Evolutionary conservation across 495 filamentous ascomycete genomes (phyloP), one percentile per base, ranked within the genome.

Genomic region (Lasiosphaeria hispida): DNA sequence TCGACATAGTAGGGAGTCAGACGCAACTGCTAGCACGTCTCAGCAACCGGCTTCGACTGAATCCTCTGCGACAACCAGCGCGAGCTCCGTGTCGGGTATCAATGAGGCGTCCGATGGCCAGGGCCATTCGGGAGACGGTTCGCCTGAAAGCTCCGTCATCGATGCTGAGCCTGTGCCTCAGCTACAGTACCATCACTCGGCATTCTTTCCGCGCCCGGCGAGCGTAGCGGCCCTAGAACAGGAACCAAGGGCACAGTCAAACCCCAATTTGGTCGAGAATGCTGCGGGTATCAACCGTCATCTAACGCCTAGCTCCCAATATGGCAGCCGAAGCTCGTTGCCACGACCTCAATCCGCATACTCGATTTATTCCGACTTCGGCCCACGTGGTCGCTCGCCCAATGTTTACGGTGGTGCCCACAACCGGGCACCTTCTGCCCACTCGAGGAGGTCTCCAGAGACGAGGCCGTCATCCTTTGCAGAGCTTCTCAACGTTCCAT

Each of bases 401-500:
- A 68, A 72, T 13, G 82, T 82, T 53, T 77, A 74, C 63, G 75
- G 72, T 10, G 70, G 60, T 7, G 55, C 56, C 40, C 75, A 71
- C 53, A 78, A 69, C 14, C 83, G 84, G 4, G 77, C 80, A 5
- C 79, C 84, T 6, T 88, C 87, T 1, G 74, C 80, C 8, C 79
- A 87, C 41, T 88, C 85, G 5, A 77, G 80, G 49, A 80, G 77
- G 36, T 93, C 93, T 7, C 87, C 91, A 5, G 90, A 94, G 54
- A 85, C 77, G 37, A 80, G 94, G 42, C 86, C 90, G 1, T 73
- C 83, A 11, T 96, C 94, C 0, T 95, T 92, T 69, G 79, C 92
- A 17, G 91, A 97, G 67, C 77, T 97, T 11, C 80, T 96, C 54
- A 91, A 96, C 64, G 82, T 91, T 7, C 88, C 91, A 0, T 97